Percentiles rank a stretch among this genome's conserved stretches.
Conservation (phyloP, 768 basidiomycete species). For the Mrakia hoshinonis region DNA sequence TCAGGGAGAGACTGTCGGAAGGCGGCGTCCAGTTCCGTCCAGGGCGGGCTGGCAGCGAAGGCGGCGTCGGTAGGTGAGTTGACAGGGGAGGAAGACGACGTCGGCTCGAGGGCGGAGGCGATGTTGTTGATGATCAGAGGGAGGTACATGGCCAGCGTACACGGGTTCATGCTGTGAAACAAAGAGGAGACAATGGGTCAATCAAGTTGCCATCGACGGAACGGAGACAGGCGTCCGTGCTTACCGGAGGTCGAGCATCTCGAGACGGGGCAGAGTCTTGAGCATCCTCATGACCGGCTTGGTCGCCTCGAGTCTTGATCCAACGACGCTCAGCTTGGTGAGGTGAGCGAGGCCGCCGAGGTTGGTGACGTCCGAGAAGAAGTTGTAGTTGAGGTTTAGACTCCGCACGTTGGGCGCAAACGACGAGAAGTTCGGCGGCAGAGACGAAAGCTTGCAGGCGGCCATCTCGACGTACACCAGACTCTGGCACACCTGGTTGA, state of each 20-base stretch:
- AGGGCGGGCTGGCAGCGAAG: conserved; percentile 38
- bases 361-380: conserved; percentile 59
- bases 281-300: conserved; percentile 65
- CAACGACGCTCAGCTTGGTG: conserved; percentile 77
- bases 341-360: conserved; percentile 52
- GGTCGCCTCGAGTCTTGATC: conserved; percentile 62
- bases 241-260: conserved; percentile 81
- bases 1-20: conserved; percentile 88
- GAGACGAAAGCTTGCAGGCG: conserved; percentile 64
- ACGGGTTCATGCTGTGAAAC: conserved; percentile 73
- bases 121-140: conserved; percentile 68
- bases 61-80: background rate
- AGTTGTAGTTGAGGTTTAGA: conserved; percentile 96
- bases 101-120: conserved; percentile 7
- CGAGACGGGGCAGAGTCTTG: conserved; percentile 63
- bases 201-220: background rate
- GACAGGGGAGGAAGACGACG: conserved; percentile 12
- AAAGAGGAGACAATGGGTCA: background rate
- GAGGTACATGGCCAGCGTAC: conserved; percentile 90
- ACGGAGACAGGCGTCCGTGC: background rate
- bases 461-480: conserved; percentile 87
- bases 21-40: conserved; percentile 71
- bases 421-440: conserved; percentile 59
- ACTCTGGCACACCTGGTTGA: conserved; percentile 69
- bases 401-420: conserved; percentile 77